A percentile compares a stretch with the other conserved stretches of the same genome.
These are phyloP conservation scores for Vigna mungo DNA, from an alignment of 306 rosid genomes.

Conservation along the genomic window DNA sequence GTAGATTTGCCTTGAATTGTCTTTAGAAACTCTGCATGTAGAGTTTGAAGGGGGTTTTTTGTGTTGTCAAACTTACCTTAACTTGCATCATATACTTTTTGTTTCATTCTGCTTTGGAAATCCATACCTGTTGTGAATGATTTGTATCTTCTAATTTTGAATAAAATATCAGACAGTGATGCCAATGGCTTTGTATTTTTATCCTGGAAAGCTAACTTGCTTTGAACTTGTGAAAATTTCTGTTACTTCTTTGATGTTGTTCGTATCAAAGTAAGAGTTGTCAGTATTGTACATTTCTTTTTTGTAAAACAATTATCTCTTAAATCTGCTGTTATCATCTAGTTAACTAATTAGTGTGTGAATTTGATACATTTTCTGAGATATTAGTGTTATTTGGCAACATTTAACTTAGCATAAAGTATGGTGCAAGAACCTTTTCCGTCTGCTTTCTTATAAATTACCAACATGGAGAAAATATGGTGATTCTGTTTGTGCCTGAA, in stretches of 20 bases:
- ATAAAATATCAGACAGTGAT: conserved; percentile 6
- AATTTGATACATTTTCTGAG: neutral
- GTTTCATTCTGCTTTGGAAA: conserved; percentile 36
- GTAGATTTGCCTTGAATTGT: conserved; percentile 46
- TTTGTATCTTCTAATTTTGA: conserved; percentile 7
- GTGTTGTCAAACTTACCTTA: conserved; percentile 39
- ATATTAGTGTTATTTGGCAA: too few species aligned
- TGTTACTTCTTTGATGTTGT: conserved; percentile 7
- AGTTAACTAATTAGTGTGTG: neutral
- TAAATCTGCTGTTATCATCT: neutral
- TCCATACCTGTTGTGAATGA: conserved; percentile 38
- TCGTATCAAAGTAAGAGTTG: conserved; percentile 17
- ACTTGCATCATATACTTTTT: conserved; percentile 42
- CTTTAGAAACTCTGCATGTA: conserved; percentile 38
- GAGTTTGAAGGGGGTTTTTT: conserved; percentile 47
- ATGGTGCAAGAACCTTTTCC: too few species aligned
- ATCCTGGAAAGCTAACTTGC: conserved; percentile 15
- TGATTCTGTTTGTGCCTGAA: too few species aligned
- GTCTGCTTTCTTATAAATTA: too few species aligned
- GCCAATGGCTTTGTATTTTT: conserved; percentile 1
- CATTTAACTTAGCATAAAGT: too few species aligned
- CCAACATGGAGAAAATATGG: too few species aligned
- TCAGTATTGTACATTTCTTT: neutral
- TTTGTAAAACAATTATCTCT: neutral
- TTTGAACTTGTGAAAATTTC: conserved; percentile 23